Percentiles rank a stretch among this genome's conserved stretches.
These are phyloP conservation scores for Pneumocystis jirovecii DNA, from an alignment of 1,139 yeast genomes.

Conservation along the genomic window DNA sequence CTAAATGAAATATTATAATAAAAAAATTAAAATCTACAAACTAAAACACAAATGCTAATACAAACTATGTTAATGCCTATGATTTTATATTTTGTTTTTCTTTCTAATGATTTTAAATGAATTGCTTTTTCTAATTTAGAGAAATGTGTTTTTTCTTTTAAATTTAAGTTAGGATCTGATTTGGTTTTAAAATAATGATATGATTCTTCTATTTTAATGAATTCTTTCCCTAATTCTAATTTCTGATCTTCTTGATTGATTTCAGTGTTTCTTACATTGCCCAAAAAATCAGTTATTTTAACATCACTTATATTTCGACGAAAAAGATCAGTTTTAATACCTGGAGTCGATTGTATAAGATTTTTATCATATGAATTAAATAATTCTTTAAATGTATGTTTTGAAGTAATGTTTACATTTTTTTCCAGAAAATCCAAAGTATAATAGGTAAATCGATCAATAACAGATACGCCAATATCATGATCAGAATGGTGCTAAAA, in stretches of 20 bases:
- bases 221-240: slow-evolving; percentile 23
- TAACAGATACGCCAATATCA: slow-evolving; percentile 94
- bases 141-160: not conserved
- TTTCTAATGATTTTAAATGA: not conserved
- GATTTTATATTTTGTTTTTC: not conserved
- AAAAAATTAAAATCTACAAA: not conserved
- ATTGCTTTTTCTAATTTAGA: not conserved
- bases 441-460: slow-evolving; percentile 87
- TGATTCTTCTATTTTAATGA: not conserved
- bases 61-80: not conserved
- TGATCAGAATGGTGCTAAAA: slow-evolving; percentile 68
- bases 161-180: not conserved
- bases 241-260: slow-evolving; percentile 39
- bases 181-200: not conserved
- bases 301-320: slow-evolving; percentile 54
- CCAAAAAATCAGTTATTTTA: slow-evolving; percentile 81
- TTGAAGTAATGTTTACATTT: slow-evolving; percentile 44
- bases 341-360: slow-evolving; percentile 82
- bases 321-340: slow-evolving; percentile 70
- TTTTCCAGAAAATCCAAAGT: slow-evolving; percentile 74
- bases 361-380: slow-evolving; percentile 73
- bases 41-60: not conserved
- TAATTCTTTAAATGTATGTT: slow-evolving; percentile 61
- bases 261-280: slow-evolving; percentile 74
- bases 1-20: not conserved